Evolutionary conservation across 1,284 basidiomycete genomes (phyloP), one percentile per base, ranked within the genome.

Genomic region (Sanghuangporus weigelae): DNA sequence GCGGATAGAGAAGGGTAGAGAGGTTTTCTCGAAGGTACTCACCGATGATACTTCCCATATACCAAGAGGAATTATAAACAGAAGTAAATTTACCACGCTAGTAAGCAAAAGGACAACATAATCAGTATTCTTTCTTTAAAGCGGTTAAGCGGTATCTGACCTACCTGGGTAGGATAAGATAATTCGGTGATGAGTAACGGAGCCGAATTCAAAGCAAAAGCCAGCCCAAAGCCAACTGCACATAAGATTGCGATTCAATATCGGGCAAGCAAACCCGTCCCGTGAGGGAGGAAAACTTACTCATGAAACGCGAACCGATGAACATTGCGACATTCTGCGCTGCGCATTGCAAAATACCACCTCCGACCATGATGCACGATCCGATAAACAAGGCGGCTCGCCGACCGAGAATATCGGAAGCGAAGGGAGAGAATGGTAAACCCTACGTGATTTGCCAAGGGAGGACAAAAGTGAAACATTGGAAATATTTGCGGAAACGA

Each of bases 31-130:
- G 49, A 35, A 46, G 7, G 40, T 54, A 48, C 83, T 57, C 68
- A 87, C 85, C 49, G 26, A 89, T 71, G 68, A 90, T 88, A 64
- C 87, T 79, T 63, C 90, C 90, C 26, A 86, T 84, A 69, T 89
- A 89, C 89, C 88, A 92, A 58, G 90, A 82, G 16, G 87, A 86
- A 77, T 92, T 91, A 78, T 90, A 92, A 40, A 84, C 75, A 2
- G 87, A 85, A 4, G 87, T 90, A 36, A 85, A 76, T 73, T 85
- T 84, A 1, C 81, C 84, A 63, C 84, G 80, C 81, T 85, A 63
- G 14, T 49, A 51, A 16, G 26, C 26, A 46, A 51, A 11, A 39
- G 23, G 61, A 53, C n/a, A 21, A 53, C 36, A 23, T 23, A 38
- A 60, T 40, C 26, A 36, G 48, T n/a, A 48, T 42, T 21, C 40